Base-by-base conservation (phyloP, 2,329 filamentous ascomycete genomes). In the Penicillium sp. region DNA sequence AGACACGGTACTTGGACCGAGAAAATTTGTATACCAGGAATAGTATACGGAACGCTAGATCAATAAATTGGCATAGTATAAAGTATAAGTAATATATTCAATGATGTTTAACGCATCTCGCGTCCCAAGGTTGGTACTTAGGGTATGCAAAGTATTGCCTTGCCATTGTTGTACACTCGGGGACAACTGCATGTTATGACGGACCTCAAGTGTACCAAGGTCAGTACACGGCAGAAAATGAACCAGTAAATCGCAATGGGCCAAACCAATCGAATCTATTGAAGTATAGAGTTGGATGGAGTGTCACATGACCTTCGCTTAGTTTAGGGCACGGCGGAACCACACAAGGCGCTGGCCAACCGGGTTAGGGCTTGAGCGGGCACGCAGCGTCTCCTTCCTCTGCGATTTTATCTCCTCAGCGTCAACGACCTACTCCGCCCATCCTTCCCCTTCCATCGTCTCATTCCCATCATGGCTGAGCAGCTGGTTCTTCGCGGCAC, bases 401-500 rank as follows among this genome's bases (percentile, higher is more conserved):
- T 67, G 63, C 60, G 66, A 70, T 70, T 70, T 70, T 70, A 71
- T 66, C 62, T 63, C 66, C 63, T 62, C 63, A 68, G 66, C 68
- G 66, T 67, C 65, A 69, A 70, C 65, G 69, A 72, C 63, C 65
- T 67, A 66, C 69, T 73, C 69, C 68, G 69, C 69, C 70, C 69
- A 65, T 68, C 66, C 64, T 69, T 69, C 65, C 64, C 65, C 65
- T 62, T 67, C 66, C 65, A 69, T 69, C 68, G 64, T 66, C 66
- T 66, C 68, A 72, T 65, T 70, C 67, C 68, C 65, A 74, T 73
- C 74, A 94, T 94, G 89, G 87, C 88, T 83, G 89, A 94, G 85
- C 88, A 92, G 85, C 83, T 94, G 78, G 90, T 95, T 82, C 88
- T 94, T 80, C 92, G 92, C 84, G 90, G 90, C 78, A 94, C 89